Evolutionary conservation across 805 yeast species (phyloP).

Genomic region (Candida michaelii): DNA sequence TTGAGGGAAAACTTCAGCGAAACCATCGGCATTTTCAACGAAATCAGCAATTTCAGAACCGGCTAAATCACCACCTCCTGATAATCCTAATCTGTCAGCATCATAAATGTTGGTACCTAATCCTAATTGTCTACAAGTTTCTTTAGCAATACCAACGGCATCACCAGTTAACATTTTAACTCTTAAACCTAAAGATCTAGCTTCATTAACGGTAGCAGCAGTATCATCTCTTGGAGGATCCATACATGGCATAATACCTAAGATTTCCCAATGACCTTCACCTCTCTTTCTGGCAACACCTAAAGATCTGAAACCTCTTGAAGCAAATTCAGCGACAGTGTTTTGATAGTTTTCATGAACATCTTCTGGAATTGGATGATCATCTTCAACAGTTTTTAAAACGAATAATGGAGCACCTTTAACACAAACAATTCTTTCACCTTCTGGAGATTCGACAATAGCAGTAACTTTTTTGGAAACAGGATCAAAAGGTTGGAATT

Average conservation of each 20-base stretch:
- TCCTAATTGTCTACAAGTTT: slow-evolving; percentile 97
- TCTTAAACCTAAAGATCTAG: slow-evolving; percentile 86
- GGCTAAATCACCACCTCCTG: slow-evolving; percentile 92
- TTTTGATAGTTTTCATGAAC: slow-evolving; percentile 91
- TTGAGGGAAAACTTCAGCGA: slow-evolving; percentile 98
- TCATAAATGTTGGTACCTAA: slow-evolving; percentile 94
- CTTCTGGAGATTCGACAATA: slow-evolving; percentile 92
- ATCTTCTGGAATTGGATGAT: slow-evolving; percentile 94
- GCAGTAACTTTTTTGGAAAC: slow-evolving; percentile 96
- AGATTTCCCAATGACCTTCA: slow-evolving; percentile 96
- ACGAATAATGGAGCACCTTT: slow-evolving; percentile 98
- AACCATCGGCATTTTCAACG: slow-evolving; percentile 97
- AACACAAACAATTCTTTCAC: slow-evolving; percentile 92
- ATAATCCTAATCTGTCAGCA: slow-evolving; percentile 94
- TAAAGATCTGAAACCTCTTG: slow-evolving; percentile 97
- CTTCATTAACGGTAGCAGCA: slow-evolving; percentile 91
- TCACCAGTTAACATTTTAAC: slow-evolving; percentile 99
- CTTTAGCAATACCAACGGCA: slow-evolving; percentile 98
- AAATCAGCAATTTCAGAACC: slow-evolving; percentile 98
- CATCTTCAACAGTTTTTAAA: slow-evolving; percentile 94
- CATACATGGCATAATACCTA: slow-evolving; percentile 98
- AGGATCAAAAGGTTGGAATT: slow-evolving; percentile 97
- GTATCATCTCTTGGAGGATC: slow-evolving; percentile 99
- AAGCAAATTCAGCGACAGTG: slow-evolving; percentile 96
- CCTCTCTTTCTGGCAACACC: slow-evolving; percentile 99